Conservation (phyloP, 1,139 yeast species). For the Kazachstania sp. region DNA sequence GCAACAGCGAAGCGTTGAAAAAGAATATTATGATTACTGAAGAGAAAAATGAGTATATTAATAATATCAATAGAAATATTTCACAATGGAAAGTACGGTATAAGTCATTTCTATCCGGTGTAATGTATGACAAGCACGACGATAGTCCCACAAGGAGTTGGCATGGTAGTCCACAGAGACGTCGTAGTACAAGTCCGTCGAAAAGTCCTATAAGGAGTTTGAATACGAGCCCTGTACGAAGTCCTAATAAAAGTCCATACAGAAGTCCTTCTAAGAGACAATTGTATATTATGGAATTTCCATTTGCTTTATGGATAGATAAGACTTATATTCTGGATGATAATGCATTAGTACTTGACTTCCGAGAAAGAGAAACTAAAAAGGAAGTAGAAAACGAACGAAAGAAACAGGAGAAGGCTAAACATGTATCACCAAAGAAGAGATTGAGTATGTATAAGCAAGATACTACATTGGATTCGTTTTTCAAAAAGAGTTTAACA, state of each 20-base stretch:
- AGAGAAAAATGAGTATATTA: constrained; percentile 11
- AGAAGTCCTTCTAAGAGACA: constrained; percentile 18
- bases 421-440: constrained; percentile 8
- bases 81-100: constrained; percentile 21
- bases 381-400: not conserved
- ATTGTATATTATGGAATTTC: constrained; percentile 13
- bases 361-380: constrained; percentile 5
- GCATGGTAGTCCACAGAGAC: not conserved
- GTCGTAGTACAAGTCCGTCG: not conserved
- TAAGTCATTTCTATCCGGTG: constrained; percentile 14
- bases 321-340: constrained; percentile 15
- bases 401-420: not conserved
- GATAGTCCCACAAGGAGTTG: constrained; percentile 3
- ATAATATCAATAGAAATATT: constrained; percentile 9
- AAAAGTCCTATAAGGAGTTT: not conserved
- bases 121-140: not conserved
- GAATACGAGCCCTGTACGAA: not conserved
- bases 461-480: constrained; percentile 22
- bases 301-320: constrained; percentile 21
- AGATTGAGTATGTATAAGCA: constrained; percentile 11
- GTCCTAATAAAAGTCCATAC: constrained; percentile 5
- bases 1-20: not conserved
- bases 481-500: constrained; percentile 9
- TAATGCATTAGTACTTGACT: constrained; percentile 13
- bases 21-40: constrained; percentile 18